Conservation (phyloP, 805 yeast genomes). For the Ogataea degrootiae region DNA sequence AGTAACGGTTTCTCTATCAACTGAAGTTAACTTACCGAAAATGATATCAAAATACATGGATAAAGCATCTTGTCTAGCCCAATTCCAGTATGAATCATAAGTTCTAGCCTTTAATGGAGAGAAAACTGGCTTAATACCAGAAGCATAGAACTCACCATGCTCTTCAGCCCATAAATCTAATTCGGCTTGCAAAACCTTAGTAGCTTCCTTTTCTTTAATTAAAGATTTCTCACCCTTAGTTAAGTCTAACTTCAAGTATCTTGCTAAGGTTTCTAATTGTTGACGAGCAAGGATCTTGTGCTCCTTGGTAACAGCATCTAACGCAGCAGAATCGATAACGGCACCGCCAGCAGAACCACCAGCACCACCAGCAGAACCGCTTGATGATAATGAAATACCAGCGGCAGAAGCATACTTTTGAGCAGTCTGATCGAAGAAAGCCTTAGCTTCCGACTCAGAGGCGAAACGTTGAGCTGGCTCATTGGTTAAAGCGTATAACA, state of each 20-base stretch:
- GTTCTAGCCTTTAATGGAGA: slow-evolving; percentile 91
- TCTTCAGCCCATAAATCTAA: slow-evolving; percentile 87
- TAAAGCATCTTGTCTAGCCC: slow-evolving; percentile 98
- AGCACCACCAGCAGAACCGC: slow-evolving; percentile 50
- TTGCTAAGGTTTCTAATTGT: slow-evolving; percentile 88
- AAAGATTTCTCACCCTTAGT: slow-evolving; percentile 85
- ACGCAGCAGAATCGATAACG: slow-evolving; percentile 90
- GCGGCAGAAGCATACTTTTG: slow-evolving; percentile 80
- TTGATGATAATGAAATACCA: slow-evolving; percentile 72
- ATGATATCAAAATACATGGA: slow-evolving; percentile 93
- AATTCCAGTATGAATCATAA: slow-evolving; percentile 98
- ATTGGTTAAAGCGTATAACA: slow-evolving; percentile 74
- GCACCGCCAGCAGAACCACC: slow-evolving; percentile 73
- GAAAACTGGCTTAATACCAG: slow-evolving; percentile 86
- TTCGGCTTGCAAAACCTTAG: slow-evolving; percentile 78
- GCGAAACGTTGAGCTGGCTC: slow-evolving; percentile 91
- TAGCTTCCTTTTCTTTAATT: slow-evolving; percentile 80
- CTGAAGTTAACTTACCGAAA: slow-evolving; percentile 84
- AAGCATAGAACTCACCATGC: slow-evolving; percentile 89
- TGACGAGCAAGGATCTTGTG: slow-evolving; percentile 67
- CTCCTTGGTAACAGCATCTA: slow-evolving; percentile 74
- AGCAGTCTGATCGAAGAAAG: slow-evolving; percentile 75
- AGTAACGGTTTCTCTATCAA: slow-evolving; percentile 93
- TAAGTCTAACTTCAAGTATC: slow-evolving; percentile 89
- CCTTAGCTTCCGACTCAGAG: slow-evolving; percentile 85